Evolutionary conservation across 2,329 filamentous ascomycete species (phyloP).

Genomic region (Dothideomycetes sp.): DNA sequence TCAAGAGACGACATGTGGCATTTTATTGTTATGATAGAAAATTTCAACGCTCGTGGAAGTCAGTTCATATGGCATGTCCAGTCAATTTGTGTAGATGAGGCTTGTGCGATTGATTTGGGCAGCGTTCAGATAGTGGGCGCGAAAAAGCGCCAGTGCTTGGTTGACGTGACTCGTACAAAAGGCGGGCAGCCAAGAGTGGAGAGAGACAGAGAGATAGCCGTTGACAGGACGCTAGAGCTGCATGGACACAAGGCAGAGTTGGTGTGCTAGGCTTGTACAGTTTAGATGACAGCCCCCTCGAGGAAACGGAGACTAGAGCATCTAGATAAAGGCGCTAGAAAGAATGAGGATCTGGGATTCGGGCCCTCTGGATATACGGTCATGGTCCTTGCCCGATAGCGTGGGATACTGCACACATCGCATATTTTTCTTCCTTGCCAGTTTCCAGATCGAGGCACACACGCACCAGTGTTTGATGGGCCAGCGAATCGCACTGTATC

Average conservation of each 20-base stretch:
- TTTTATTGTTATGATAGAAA: too few species aligned
- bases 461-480: slow-evolving; percentile 11
- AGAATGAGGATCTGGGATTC: slow-evolving; percentile 9
- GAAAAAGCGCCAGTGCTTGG: neutral
- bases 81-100: too few species aligned
- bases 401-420: too few species aligned
- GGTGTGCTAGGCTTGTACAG: neutral
- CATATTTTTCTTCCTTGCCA: slow-evolving; percentile 5
- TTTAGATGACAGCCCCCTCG: neutral
- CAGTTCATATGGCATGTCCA: too few species aligned
- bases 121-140: neutral
- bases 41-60: too few species aligned
- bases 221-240: slow-evolving; percentile 3
- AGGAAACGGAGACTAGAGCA: slow-evolving; percentile 5
- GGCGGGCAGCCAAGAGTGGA: neutral
- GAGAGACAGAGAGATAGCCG: neutral
- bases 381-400: slow-evolving; percentile 8
- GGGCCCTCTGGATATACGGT: slow-evolving; percentile 3
- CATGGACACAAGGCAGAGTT: slow-evolving; percentile 3
- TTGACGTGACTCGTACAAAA: slow-evolving; percentile 10
- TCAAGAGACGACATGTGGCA: too few species aligned
- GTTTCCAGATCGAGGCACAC: slow-evolving; percentile 7
- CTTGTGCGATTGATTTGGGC: neutral
- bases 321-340: slow-evolving; percentile 3
- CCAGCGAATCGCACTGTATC: slow-evolving; percentile 11